Conservation (phyloP, 2,329 filamentous ascomycete genomes). For the Ophiocordyceps camponoti-saundersi region DNA sequence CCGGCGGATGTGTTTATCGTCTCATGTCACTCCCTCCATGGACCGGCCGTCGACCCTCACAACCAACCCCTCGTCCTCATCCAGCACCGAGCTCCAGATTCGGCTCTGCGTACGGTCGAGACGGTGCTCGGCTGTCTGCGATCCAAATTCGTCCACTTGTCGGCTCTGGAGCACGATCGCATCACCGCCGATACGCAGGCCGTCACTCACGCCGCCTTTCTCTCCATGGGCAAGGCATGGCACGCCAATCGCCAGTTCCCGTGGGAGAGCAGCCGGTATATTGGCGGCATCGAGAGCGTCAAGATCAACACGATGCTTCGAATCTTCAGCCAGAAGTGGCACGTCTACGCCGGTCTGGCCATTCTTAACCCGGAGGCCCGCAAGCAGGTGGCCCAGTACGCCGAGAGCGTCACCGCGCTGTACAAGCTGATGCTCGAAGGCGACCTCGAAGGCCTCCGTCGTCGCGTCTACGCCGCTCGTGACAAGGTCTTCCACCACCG, state of each 20-base stretch:
- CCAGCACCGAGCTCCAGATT: slow-evolving; percentile 71
- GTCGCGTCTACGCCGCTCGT: slow-evolving; percentile 45
- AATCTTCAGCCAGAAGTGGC: slow-evolving; percentile 98
- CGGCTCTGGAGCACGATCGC: slow-evolving; percentile 76
- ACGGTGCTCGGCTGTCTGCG: slow-evolving; percentile 65
- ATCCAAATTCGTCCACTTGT: slow-evolving; percentile 76
- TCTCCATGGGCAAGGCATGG: slow-evolving; percentile 97
- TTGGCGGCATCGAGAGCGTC: slow-evolving; percentile 95
- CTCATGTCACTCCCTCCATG: slow-evolving; percentile 92
- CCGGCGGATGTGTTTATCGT: slow-evolving; percentile 83
- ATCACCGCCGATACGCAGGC: slow-evolving; percentile 98
- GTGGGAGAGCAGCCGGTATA: slow-evolving; percentile 90
- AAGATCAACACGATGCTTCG: slow-evolving; percentile 97
- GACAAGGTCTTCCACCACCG: slow-evolving; percentile 49
- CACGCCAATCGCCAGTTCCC: slow-evolving; percentile 89
- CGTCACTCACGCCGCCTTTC: slow-evolving; percentile 90
- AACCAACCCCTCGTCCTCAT: slow-evolving; percentile 89
- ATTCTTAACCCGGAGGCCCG: slow-evolving; percentile 91
- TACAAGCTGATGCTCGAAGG: slow-evolving; percentile 96
- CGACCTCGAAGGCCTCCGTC: slow-evolving; percentile 54
- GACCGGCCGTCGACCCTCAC: slow-evolving; percentile 71
- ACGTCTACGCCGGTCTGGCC: slow-evolving; percentile 92
- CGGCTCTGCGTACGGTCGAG: slow-evolving; percentile 64
- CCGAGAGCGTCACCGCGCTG: slow-evolving; percentile 76
- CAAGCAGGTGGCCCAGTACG: slow-evolving; percentile 88